phyloP scores from a whole-genome alignment of 805 yeast species.

The Torulaspora quercuum region DNA sequence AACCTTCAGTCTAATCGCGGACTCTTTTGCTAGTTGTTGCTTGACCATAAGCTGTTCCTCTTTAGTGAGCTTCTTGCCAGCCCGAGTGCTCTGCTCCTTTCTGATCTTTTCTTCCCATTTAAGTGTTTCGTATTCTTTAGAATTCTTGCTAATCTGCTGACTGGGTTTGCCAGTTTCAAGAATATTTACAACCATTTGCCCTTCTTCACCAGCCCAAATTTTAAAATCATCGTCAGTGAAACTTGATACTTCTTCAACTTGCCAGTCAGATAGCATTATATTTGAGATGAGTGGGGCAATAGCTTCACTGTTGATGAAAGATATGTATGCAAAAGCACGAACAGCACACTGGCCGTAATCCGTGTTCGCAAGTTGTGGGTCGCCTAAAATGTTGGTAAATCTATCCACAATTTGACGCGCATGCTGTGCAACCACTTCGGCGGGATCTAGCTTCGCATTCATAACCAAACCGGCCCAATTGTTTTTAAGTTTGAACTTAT shows the following conservation, averaged over 20 bases:
- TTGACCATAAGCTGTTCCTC: constrained; percentile 69
- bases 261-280: constrained; percentile 44
- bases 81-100: constrained; percentile 59
- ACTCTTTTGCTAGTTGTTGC: constrained; percentile 62
- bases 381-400: constrained; percentile 21
- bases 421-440: constrained; percentile 43
- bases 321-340: constrained; percentile 48
- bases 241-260: constrained; percentile 34
- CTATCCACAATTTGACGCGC: constrained; percentile 23
- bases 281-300: constrained; percentile 51
- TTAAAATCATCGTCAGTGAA: constrained; percentile 50
- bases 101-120: constrained; percentile 89
- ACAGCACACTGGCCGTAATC: constrained; percentile 45
- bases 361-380: constrained; percentile 19
- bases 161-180: constrained; percentile 45
- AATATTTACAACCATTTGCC: constrained; percentile 64
- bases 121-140: constrained; percentile 78
- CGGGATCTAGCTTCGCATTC: constrained; percentile 61
- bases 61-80: constrained; percentile 58
- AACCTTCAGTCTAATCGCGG: constrained; percentile 49
- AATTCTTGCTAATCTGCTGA: constrained; percentile 57
- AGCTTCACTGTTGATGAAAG: constrained; percentile 57
- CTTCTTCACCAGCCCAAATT: constrained; percentile 70
- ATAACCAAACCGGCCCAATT: constrained; percentile 80
- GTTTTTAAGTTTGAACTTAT: constrained; percentile 39